Evolutionary conservation across 495 filamentous ascomycete genomes (phyloP), one percentile per base, ranked within the genome.

Genomic region (Penicillium parvum): DNA sequence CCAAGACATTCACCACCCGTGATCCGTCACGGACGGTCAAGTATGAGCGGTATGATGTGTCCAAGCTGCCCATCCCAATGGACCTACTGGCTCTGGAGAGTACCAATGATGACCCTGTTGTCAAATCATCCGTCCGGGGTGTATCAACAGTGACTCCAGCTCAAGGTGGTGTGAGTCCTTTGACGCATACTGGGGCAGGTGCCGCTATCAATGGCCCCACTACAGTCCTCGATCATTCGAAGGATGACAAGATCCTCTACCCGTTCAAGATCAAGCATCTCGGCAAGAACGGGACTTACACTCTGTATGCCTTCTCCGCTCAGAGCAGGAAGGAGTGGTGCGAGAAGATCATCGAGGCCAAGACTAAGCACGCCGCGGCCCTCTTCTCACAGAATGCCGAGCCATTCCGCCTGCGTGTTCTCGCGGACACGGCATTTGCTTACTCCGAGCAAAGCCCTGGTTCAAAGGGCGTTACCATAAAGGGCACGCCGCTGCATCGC

Each of bases 221-320:
- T 20, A 81, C 82, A 4, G 58, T 59, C 10, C 55, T 78, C 7
- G 79, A 83, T n/a, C n/a, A n/a, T 30, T 58, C 68, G 4, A 81
- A 76, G 40, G 84, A 90, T 50, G 87, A 90, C 45, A 89, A 81
- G 61, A 81, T 94, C 27, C 74, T 97, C 47, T 97, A 86, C 58
- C 92, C 94, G 3, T 97, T 99, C 78, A 83, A 82, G 47, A 83
- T 99, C 61, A 96, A 95, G 62, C 94, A 99, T 67, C 77, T 99
- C n/a, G 92, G 92, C 6, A 83, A 89, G 40, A 64, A 67, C 7
- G 86, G 90, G 42, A 77, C 74, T 3, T 97, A 95, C 60, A 94
- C 84, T 2, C 75, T 99, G 3, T 97, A 92, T 51, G 89, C 91
- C 1, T 76, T 81, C 19, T 81, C 77, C 1, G 75, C 81, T 2